Evolutionary conservation across 257 asterid genomes (phyloP).

Genomic region (Capsicum rhomboideum): DNA sequence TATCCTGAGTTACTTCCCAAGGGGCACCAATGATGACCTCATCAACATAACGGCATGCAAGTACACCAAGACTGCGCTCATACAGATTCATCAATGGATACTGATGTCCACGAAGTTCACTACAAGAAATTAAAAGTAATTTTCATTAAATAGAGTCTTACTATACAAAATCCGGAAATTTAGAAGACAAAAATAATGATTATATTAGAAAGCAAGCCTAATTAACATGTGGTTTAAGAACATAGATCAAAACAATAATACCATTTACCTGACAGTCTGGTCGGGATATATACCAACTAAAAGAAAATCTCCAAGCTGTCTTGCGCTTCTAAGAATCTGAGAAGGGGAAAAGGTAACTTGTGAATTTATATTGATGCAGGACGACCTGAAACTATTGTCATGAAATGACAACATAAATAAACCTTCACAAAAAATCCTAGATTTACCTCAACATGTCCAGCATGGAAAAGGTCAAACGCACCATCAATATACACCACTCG

Average conservation of each 20-base stretch:
- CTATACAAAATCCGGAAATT: neutral
- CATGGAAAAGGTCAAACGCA: slow-evolving; percentile 94
- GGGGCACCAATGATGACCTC: slow-evolving; percentile 97
- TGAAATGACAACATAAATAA: slow-evolving; percentile 5
- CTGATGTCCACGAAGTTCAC: slow-evolving; percentile 67
- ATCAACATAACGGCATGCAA: slow-evolving; percentile 90
- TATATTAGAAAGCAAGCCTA: neutral
- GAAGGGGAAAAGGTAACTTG: slow-evolving; percentile 7
- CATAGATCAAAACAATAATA: neutral
- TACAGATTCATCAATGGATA: slow-evolving; percentile 87
- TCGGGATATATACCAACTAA: slow-evolving; percentile 83
- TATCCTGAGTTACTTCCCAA: slow-evolving; percentile 70
- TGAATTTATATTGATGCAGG: neutral
- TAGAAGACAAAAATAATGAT: neutral
- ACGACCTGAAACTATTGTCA: neutral
- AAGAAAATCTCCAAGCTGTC: slow-evolving; percentile 89
- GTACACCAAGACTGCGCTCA: slow-evolving; percentile 89
- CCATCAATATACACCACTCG: slow-evolving; percentile 95
- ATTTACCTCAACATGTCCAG: slow-evolving; percentile 91
- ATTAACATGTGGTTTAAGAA: neutral
- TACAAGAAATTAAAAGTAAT: slow-evolving; percentile 19
- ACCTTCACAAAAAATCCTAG: neutral
- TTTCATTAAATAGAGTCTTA: neutral
- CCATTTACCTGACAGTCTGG: slow-evolving; percentile 63
- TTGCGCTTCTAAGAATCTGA: slow-evolving; percentile 83